Percentiles rank a stretch among this genome's conserved stretches.
These are phyloP conservation scores for Phialophora chinensis DNA, from an alignment of 2,329 filamentous ascomycete genomes.

Conservation along the genomic window DNA sequence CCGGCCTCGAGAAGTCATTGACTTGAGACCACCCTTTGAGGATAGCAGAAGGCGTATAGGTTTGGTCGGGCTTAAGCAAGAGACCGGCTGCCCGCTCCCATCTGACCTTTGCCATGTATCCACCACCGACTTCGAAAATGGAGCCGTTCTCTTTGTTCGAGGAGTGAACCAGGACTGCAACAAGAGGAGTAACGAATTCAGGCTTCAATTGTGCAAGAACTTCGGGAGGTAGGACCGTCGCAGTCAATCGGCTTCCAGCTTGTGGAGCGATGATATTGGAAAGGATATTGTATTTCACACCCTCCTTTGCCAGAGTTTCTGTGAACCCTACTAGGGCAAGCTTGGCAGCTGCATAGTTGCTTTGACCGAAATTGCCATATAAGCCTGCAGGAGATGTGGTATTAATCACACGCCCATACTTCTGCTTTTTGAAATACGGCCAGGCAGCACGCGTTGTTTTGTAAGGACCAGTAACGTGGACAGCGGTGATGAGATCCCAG, in stretches of 20 bases:
- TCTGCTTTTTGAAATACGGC: slow-evolving; percentile 98
- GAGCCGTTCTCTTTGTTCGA: slow-evolving; percentile 80
- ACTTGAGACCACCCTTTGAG: slow-evolving; percentile 87
- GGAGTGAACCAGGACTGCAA: slow-evolving; percentile 83
- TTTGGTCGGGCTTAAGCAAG: slow-evolving; percentile 83
- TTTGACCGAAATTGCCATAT: slow-evolving; percentile 93
- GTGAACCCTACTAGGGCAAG: slow-evolving; percentile 82
- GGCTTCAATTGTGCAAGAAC: slow-evolving; percentile 75
- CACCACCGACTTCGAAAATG: slow-evolving; percentile 92
- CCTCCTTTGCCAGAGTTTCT: slow-evolving; percentile 95
- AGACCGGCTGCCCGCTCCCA: slow-evolving; percentile 93
- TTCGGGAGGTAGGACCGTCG: slow-evolving; percentile 94
- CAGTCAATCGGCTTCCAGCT: slow-evolving; percentile 92
- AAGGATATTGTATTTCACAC: slow-evolving; percentile 94
- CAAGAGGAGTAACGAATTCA: slow-evolving; percentile 65
- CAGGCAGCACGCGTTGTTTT: slow-evolving; percentile 94
- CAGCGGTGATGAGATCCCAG: slow-evolving; percentile 93
- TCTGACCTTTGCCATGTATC: slow-evolving; percentile 85
- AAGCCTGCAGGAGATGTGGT: slow-evolving; percentile 92
- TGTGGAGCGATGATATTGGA: slow-evolving; percentile 95
- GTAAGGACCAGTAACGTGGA: slow-evolving; percentile 92
- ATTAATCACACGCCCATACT: slow-evolving; percentile 96
- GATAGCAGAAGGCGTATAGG: slow-evolving; percentile 83
- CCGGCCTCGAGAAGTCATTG: slow-evolving; percentile 74
- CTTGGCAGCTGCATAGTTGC: slow-evolving; percentile 69